These are phyloP conservation scores for Talaromyces sp. DNA, from an alignment of 2,329 filamentous ascomycete genomes.

Conservation along the genomic window DNA sequence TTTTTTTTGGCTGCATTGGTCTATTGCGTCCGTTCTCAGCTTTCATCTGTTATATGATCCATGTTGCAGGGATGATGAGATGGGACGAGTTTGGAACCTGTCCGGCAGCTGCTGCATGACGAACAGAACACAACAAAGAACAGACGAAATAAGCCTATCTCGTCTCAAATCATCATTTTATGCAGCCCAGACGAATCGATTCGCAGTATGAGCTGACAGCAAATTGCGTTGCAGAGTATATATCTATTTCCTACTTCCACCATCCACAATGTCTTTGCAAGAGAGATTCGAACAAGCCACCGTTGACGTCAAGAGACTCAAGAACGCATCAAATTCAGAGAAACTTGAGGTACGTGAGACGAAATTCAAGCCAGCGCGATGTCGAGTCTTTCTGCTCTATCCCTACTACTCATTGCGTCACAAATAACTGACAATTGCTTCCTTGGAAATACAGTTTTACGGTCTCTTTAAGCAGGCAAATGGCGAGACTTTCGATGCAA, in stretches of 20 bases:
- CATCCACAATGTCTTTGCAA: conserved; percentile 7
- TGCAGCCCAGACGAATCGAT: too few relatives aligned
- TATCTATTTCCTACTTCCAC: background rate
- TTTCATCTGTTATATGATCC: background rate
- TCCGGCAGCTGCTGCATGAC: background rate
- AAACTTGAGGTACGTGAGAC: background rate
- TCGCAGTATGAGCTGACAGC: background rate
- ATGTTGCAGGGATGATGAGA: background rate
- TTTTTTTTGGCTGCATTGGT: background rate
- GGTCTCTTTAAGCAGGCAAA: too few relatives aligned
- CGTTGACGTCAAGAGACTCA: background rate
- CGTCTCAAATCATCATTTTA: too few relatives aligned
- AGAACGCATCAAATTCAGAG: too few relatives aligned
- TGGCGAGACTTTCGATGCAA: too few relatives aligned
- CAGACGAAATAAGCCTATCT: background rate
- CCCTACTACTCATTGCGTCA: too few relatives aligned
- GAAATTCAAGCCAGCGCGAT: too few relatives aligned
- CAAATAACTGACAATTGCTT: too few relatives aligned
- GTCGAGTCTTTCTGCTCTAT: too few relatives aligned
- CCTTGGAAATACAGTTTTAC: too few relatives aligned
- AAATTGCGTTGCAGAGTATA: background rate
- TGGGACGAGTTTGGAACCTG: background rate
- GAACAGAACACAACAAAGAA: background rate
- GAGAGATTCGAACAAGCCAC: background rate
- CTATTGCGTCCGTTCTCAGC: background rate